These are phyloP conservation scores for Wickerhamomyces bisporus DNA, from an alignment of 805 yeast species.

Conservation along the genomic window DNA sequence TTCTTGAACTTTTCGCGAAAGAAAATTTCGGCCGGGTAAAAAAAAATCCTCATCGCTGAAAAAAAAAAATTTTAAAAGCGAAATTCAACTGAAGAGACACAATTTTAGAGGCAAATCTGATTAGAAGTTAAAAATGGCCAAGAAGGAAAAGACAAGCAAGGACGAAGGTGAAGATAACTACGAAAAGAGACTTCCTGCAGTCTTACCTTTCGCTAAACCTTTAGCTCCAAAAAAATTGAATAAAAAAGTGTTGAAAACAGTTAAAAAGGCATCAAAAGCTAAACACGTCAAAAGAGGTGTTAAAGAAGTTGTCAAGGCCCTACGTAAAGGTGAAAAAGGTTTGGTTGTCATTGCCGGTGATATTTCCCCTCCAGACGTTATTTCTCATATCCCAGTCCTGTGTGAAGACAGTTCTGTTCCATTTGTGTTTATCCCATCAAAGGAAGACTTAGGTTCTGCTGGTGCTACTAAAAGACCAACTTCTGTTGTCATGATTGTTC, in stretches of 20 bases:
- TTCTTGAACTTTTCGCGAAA: too few species aligned
- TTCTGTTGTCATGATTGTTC: slow-evolving; percentile 93
- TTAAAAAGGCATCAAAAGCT: slow-evolving; percentile 96
- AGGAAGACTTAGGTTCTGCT: slow-evolving; percentile 97
- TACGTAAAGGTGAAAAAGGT: slow-evolving; percentile 98
- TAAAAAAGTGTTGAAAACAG: slow-evolving; percentile 91
- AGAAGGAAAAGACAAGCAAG: slow-evolving; percentile 37
- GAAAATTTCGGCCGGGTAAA: too few species aligned
- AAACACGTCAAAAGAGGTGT: slow-evolving; percentile 99
- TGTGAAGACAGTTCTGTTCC: slow-evolving; percentile 95
- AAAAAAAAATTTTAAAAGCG: slow-evolving; percentile 6
- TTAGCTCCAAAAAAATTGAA: slow-evolving; percentile 93
- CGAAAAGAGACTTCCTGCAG: slow-evolving; percentile 86
- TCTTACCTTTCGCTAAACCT: slow-evolving; percentile 89
- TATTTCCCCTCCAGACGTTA: slow-evolving; percentile 94
- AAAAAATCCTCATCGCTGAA: not conserved
- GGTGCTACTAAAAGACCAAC: slow-evolving; percentile 99
- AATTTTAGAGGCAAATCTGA: not conserved
- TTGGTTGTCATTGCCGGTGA: slow-evolving; percentile 96
- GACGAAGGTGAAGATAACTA: slow-evolving; percentile 67
- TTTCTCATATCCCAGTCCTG: slow-evolving; percentile 93
- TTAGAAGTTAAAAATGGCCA: slow-evolving; percentile 28
- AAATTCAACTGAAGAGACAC: not conserved
- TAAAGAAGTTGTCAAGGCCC: slow-evolving; percentile 95
- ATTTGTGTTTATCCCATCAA: slow-evolving; percentile 89